Conservation (phyloP, 1,284 basidiomycete genomes). For the Apiotrichum veenhuisii region DNA sequence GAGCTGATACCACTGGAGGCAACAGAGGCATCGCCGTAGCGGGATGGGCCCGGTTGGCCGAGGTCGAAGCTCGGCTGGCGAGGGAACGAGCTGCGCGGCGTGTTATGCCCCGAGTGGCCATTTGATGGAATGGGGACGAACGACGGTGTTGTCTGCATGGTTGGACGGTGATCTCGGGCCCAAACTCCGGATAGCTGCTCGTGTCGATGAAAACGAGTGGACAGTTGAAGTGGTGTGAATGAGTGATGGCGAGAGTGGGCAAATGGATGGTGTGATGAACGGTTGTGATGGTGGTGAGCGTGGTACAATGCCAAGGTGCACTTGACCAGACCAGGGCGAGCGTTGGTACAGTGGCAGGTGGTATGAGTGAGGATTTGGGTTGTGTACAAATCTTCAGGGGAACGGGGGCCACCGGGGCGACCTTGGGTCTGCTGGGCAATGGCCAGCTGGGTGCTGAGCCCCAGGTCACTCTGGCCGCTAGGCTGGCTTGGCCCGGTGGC, state of each 20-base stretch:
- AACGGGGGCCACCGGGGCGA: background rate
- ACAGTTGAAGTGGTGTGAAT: background rate
- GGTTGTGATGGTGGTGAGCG: background rate
- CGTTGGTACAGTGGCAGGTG: too few species aligned
- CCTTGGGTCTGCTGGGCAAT: too few species aligned
- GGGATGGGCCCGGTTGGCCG: conserved; percentile 7
- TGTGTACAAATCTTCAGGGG: conserved; percentile 3
- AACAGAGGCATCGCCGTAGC: conserved; percentile 4
- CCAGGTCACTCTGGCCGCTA: too few species aligned
- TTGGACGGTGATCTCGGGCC: too few species aligned
- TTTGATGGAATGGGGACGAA: conserved; percentile 17
- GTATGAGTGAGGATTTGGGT: background rate
- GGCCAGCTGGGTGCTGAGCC: background rate
- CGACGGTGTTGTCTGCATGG: conserved; percentile 14
- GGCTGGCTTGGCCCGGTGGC: too few species aligned
- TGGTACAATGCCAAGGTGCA: too few species aligned
- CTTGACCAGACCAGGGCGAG: too few species aligned
- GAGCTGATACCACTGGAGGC: conserved; percentile 10
- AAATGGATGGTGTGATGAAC: background rate
- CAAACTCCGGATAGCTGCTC: background rate
- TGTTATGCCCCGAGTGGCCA: background rate
- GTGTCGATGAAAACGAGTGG: background rate
- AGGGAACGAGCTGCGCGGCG: conserved; percentile 2
- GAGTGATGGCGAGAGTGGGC: background rate
- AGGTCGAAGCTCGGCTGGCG: conserved; percentile 10